phyloP scores from a whole-genome alignment of 495 filamentous ascomycete genomes.

The Xylaria curta region DNA sequence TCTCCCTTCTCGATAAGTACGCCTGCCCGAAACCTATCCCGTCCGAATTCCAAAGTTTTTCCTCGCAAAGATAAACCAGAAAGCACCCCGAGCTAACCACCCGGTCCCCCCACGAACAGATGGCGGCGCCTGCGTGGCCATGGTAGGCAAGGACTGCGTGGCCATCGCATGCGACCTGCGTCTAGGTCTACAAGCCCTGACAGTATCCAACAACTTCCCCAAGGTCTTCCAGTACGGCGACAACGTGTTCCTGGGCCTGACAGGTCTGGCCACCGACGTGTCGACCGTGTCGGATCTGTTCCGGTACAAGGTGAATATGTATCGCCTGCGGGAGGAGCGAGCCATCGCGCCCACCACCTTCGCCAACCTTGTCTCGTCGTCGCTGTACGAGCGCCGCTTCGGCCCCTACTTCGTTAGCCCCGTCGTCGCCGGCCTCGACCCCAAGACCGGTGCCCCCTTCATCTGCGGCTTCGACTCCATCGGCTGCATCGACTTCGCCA shows the following conservation, averaged over 20 bases:
- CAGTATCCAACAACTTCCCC: constrained; percentile 99
- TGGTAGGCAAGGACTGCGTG: constrained; percentile 99
- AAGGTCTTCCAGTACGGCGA: constrained; percentile 98
- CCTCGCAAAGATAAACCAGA: constrained; percentile 18
- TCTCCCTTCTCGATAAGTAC: constrained; percentile 91
- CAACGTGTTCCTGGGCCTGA: constrained; percentile 89
- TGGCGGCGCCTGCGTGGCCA: constrained; percentile 94
- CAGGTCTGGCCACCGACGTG: constrained; percentile 95
- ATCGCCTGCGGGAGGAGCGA: constrained; percentile 96
- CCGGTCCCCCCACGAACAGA: constrained; percentile 56
- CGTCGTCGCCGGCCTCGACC: constrained; percentile 92
- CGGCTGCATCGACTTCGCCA: constrained; percentile 98
- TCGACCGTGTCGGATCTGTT: constrained; percentile 94
- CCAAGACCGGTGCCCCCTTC: constrained; percentile 90
- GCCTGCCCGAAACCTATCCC: constrained; percentile 32
- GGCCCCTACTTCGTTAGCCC: constrained; percentile 95
- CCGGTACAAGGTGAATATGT: constrained; percentile 99
- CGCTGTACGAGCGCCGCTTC: constrained; percentile 92
- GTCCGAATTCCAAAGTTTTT: neutral
- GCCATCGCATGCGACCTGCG: constrained; percentile 99
- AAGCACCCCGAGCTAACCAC: constrained; percentile 38
- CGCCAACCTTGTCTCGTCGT: constrained; percentile 90
- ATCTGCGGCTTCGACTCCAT: constrained; percentile 99
- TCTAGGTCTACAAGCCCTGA: constrained; percentile 94
- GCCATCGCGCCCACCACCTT: constrained; percentile 92